These are phyloP conservation scores for Termitomyces sp. DNA, from an alignment of 768 basidiomycete species.

Conservation along the genomic window DNA sequence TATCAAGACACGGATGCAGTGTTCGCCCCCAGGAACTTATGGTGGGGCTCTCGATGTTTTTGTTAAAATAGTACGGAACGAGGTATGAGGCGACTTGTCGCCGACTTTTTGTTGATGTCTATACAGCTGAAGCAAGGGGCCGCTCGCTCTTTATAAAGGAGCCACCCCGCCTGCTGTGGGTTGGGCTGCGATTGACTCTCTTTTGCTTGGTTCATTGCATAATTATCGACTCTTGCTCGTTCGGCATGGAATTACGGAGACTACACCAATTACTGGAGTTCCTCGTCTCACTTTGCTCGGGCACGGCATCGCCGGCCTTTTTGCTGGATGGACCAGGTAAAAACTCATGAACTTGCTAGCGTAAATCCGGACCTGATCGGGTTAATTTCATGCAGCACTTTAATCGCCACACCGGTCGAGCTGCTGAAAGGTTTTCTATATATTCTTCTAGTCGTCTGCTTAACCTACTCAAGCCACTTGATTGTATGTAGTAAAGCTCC, in stretches of 20 bases:
- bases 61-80: constrained; percentile 50
- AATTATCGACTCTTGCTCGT: constrained; percentile 64
- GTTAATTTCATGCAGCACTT: constrained; percentile 36
- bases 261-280: constrained; percentile 33
- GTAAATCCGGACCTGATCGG: constrained; percentile 3
- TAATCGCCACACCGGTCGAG: constrained; percentile 75
- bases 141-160: constrained; percentile 68
- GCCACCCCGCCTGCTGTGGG: constrained; percentile 69
- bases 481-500: constrained; percentile 51
- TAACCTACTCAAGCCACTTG: constrained; percentile 43
- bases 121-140: constrained; percentile 32
- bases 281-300: constrained; percentile 56
- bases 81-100: constrained; percentile 33
- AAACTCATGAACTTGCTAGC: constrained; percentile 5
- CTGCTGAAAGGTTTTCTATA: constrained; percentile 55
- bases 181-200: constrained; percentile 70
- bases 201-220: constrained; percentile 65
- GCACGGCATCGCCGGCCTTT: constrained; percentile 62
- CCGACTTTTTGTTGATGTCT: not conserved
- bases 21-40: constrained; percentile 60
- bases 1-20: constrained; percentile 69
- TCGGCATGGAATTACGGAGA: constrained; percentile 48
- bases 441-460: constrained; percentile 33
- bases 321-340: constrained; percentile 68
- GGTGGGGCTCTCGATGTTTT: constrained; percentile 57